Base-by-base conservation (phyloP, 2,329 filamentous ascomycete genomes). In the Neoascochyta sp. region DNA sequence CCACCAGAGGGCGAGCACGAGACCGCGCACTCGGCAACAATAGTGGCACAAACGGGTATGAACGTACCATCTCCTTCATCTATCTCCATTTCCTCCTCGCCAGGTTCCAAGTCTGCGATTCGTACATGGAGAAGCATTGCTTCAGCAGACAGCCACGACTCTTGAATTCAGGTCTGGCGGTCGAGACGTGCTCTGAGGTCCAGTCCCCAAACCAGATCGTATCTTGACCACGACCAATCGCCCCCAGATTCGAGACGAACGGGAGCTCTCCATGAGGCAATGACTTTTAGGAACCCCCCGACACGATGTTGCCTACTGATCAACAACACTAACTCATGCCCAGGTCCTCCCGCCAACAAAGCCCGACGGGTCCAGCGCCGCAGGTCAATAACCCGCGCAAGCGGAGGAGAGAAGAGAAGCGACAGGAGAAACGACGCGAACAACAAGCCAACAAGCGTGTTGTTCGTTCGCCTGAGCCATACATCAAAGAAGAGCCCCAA, bases 401-500 rank as follows among this genome's bases (percentile, higher is more conserved):
- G 53, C 69, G 71, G 41, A 71, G 71, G 48, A 63, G 72, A 31
- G 53, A 73, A 13, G 54, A 54, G 50, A 63, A 51, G 48, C 55
- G 50, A 43, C 50, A 47, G 32, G 47, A 54, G 27, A 51, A 54
- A 40, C 52, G 41, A 50, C 63, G 50, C 47, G 43, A 53, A 16
- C 65, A 63, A 36, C 59, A 57, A 36, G 37, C 60, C 53, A 57
- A 49, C 22, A 60, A 62, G 27, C 51, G 50, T 11, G 46, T 49
- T 11, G 39, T 46, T 18, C 51, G 40, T 14, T 63, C 60, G 9
- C 62, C 61, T 3, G 71, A 71, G 32, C 63, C 73, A 7, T 71
- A 71, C 41, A 77, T 81, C 52, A 81, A 81, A 52, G 70, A 76
- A 44, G 78, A 81, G 50, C 76, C 77, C 6, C 62, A 78, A 11